Evolutionary conservation across 2,329 filamentous ascomycete species (phyloP).

Genomic region (Immersiporthe knoxdaviesiana): DNA sequence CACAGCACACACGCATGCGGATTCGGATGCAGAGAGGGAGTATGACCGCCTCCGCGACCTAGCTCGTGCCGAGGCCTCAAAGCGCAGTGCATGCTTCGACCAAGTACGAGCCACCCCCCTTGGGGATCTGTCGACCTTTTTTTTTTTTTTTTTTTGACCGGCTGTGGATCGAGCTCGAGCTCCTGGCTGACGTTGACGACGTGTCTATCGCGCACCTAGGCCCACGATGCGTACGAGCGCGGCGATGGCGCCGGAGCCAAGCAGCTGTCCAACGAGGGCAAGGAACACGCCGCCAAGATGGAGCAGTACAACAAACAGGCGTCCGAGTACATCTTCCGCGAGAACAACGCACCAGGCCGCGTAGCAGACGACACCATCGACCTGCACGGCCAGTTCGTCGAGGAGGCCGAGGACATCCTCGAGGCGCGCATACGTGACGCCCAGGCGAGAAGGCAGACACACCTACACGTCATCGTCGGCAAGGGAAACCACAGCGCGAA

Average conservation of each 20-base stretch:
- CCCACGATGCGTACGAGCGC: slow-evolving; percentile 77
- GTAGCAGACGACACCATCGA: slow-evolving; percentile 85
- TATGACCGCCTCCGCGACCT: slow-evolving; percentile 89
- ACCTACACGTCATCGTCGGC: slow-evolving; percentile 94
- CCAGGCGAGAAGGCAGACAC: slow-evolving; percentile 71
- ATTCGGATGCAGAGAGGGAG: slow-evolving; percentile 74
- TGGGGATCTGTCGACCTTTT: too few relatives aligned
- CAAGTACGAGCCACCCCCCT: slow-evolving; percentile 61
- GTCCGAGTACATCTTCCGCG: slow-evolving; percentile 90
- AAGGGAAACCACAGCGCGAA: slow-evolving; percentile 86
- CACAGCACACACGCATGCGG: slow-evolving; percentile 41
- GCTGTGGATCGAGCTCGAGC: neutral
- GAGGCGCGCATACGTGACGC: slow-evolving; percentile 84
- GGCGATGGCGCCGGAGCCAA: slow-evolving; percentile 87
- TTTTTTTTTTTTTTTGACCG: too few relatives aligned
- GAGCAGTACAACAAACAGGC: slow-evolving; percentile 90
- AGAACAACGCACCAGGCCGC: slow-evolving; percentile 81
- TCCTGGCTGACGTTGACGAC: slow-evolving; percentile 10
- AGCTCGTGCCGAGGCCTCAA: slow-evolving; percentile 77
- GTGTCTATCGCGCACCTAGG: slow-evolving; percentile 44
- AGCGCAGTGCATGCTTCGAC: slow-evolving; percentile 78
- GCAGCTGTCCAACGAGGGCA: slow-evolving; percentile 80
- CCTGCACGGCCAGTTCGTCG: slow-evolving; percentile 90
- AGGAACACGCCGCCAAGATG: slow-evolving; percentile 81
- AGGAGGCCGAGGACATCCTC: slow-evolving; percentile 91